Evolutionary conservation across 352 stramenopile genomes (phyloP), one percentile per base, ranked within the genome.

Genomic region (Pythium volutum): DNA sequence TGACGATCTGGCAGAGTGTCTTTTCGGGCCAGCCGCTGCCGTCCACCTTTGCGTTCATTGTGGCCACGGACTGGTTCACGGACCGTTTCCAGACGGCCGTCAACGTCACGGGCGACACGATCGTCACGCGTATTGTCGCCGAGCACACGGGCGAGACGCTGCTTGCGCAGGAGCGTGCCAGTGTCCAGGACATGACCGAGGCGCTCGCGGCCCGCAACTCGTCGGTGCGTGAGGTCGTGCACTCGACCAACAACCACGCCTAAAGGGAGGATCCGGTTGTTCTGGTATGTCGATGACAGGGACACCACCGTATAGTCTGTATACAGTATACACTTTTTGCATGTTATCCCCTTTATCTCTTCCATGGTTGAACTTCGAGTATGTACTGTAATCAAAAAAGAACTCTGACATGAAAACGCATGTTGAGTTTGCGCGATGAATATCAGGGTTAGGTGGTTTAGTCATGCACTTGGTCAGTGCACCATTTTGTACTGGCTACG

Each of bases 61-160:
- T 87, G 20, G 79, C 73, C 25, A 86, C 68, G 18, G 79, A 89
- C 59, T 86, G 76, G 77, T 66, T 87, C 59, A 33, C 87, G 29
- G 77, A 88, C 56, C 74, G 77, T 16, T 72, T 85, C 38, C 58
- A 76, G 36, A 87, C 80, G 0, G 64, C 74, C n/a, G 67, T 83
- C 38, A 87, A 88, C 64, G 71, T 91, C 27, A 79, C 75, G 45
- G 69, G 77, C 45, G 77, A 91, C 55, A 76, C 78, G 20, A 50
- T 87, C 25, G 71, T 88, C 26, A 78, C 64, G 49, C 76, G 81
- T 18, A 74, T 91, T 25, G 73, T 91, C 15, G 79, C 81, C 27
- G 50, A 73, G 47, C 46, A 63, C n/a, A 56, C 69, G 12, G 58
- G 60, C n/a, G 67, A 71, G 20, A 64, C 50, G 33, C 50, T 52